Evolutionary conservation across 2,329 filamentous ascomycete genomes (phyloP).

Genomic region (Fusarium devonianum): DNA sequence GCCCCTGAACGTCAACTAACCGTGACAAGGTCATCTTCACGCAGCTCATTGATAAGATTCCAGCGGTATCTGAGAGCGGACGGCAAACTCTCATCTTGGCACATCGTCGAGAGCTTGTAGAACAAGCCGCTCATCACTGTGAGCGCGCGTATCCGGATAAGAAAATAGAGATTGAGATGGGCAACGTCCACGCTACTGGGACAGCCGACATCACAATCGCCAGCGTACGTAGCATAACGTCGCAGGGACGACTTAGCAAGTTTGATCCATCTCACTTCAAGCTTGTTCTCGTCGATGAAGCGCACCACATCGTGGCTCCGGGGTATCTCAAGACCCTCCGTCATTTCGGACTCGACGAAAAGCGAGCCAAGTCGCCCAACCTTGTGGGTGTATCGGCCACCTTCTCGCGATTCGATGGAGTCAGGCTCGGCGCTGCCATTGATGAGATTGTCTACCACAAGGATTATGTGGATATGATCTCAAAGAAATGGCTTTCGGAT

Average conservation of each 20-base stretch:
- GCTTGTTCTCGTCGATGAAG: slow-evolving; percentile 91
- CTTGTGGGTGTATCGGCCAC: slow-evolving; percentile 91
- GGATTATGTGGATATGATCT: slow-evolving; percentile 72
- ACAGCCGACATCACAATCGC: slow-evolving; percentile 91
- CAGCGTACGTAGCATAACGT: slow-evolving; percentile 84
- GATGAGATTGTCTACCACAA: slow-evolving; percentile 97
- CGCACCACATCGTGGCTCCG: slow-evolving; percentile 91
- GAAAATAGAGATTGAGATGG: slow-evolving; percentile 91
- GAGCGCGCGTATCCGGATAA: slow-evolving; percentile 79
- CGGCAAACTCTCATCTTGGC: slow-evolving; percentile 89
- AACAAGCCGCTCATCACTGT: slow-evolving; percentile 91
- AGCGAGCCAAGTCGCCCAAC: slow-evolving; percentile 57
- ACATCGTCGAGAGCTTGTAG: slow-evolving; percentile 90
- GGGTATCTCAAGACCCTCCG: slow-evolving; percentile 77
- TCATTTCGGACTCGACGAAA: slow-evolving; percentile 76
- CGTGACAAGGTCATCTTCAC: slow-evolving; percentile 84
- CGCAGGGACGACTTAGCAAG: slow-evolving; percentile 77
- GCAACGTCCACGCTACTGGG: slow-evolving; percentile 76
- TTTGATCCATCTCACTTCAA: slow-evolving; percentile 85
- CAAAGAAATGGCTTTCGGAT: slow-evolving; percentile 88
- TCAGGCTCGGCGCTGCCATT: slow-evolving; percentile 82
- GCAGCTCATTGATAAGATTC: slow-evolving; percentile 83
- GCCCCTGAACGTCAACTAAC: slow-evolving; percentile 10
- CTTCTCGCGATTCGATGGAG: slow-evolving; percentile 79
- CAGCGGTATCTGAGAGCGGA: slow-evolving; percentile 55